Evolutionary conservation across 805 yeast species (phyloP).

Genomic region (Teunomyces tritomae): DNA sequence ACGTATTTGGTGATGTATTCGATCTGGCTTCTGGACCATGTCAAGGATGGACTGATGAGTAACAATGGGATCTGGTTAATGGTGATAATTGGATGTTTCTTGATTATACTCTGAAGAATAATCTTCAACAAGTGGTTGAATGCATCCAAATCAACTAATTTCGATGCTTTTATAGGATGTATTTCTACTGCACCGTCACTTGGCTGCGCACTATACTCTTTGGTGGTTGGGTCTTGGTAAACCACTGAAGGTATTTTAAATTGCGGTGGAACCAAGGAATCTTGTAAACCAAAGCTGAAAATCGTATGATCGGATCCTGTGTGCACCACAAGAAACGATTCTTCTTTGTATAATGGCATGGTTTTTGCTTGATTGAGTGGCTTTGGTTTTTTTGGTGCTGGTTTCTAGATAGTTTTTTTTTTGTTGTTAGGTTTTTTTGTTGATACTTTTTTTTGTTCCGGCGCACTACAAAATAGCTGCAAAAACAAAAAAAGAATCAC

Average conservation of each 20-base stretch:
- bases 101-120: slow-evolving; percentile 36
- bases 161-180: slow-evolving; percentile 63
- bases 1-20: slow-evolving; percentile 73
- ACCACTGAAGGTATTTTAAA: slow-evolving; percentile 77
- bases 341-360: slow-evolving; percentile 47
- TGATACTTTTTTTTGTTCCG: background rate
- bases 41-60: slow-evolving; percentile 55
- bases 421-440: background rate
- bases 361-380: slow-evolving; percentile 1
- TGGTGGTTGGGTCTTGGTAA: slow-evolving; percentile 42
- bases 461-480: slow-evolving; percentile 1
- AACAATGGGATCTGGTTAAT: slow-evolving; percentile 70
- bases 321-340: slow-evolving; percentile 55
- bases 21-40: slow-evolving; percentile 66
- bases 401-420: background rate
- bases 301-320: slow-evolving; percentile 77
- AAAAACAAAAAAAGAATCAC: background rate
- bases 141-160: slow-evolving; percentile 66
- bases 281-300: slow-evolving; percentile 79
- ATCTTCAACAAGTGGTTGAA: slow-evolving; percentile 59
- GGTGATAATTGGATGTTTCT: slow-evolving; percentile 43
- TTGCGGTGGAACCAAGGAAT: slow-evolving; percentile 70
- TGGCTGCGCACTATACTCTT: slow-evolving; percentile 38
- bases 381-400: background rate
- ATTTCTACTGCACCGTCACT: slow-evolving; percentile 41